Evolutionary conservation across 441 rosid genomes (phyloP).

Genomic region (Corymbia citriodora): DNA sequence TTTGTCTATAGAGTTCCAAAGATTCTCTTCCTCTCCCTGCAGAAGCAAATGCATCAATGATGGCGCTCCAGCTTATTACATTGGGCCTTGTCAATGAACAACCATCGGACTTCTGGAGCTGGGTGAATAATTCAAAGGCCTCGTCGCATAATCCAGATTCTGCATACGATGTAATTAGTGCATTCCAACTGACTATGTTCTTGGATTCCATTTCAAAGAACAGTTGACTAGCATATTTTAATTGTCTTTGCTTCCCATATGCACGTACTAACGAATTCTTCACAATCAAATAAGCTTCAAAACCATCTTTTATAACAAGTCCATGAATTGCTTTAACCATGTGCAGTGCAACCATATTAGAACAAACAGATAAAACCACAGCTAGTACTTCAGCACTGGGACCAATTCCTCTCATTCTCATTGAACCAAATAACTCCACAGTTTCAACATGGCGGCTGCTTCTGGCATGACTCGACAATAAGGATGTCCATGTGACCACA

Average conservation of each 20-base stretch:
- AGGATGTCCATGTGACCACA: slow-evolving; percentile 65
- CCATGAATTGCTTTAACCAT: slow-evolving; percentile 49
- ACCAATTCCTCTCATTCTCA: slow-evolving; percentile 40
- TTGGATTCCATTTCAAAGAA: slow-evolving; percentile 37
- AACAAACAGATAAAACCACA: slow-evolving; percentile 59
- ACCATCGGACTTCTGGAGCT: slow-evolving; percentile 27
- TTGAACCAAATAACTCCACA: slow-evolving; percentile 35
- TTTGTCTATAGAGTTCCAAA: slow-evolving; percentile 50
- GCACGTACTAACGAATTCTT: slow-evolving; percentile 43
- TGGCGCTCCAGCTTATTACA: slow-evolving; percentile 69
- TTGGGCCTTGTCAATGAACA: slow-evolving; percentile 35
- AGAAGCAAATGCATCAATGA: slow-evolving; percentile 58
- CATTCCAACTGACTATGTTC: slow-evolving; percentile 65
- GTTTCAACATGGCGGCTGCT: slow-evolving; percentile 39
- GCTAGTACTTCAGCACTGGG: slow-evolving; percentile 57
- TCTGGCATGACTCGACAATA: slow-evolving; percentile 60
- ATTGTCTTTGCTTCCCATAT: slow-evolving; percentile 53
- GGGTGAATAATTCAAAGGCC: slow-evolving; percentile 45
- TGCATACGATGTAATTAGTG: slow-evolving; percentile 54
- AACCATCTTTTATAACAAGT: slow-evolving; percentile 51
- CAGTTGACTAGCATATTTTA: slow-evolving; percentile 32
- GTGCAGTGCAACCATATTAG: slow-evolving; percentile 22
- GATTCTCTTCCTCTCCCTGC: slow-evolving; percentile 45
- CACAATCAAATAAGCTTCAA: slow-evolving; percentile 46
- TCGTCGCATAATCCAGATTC: slow-evolving; percentile 61